A percentile compares a stretch with the other conserved stretches of the same genome.
Conservation (phyloP, 345 rosid genomes). For the Gossypium anomalum region DNA sequence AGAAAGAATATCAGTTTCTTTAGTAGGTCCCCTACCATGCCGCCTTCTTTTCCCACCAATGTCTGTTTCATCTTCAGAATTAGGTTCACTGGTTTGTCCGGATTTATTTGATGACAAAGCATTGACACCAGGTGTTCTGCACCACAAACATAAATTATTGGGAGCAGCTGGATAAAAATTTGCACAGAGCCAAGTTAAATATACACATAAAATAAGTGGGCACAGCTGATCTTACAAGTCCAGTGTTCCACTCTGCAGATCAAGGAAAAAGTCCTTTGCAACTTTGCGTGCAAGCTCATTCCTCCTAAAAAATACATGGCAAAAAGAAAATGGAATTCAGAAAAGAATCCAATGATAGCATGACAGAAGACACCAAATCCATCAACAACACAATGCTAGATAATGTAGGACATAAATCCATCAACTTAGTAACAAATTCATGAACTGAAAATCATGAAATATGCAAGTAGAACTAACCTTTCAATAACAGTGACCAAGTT, state of each 20-base stretch:
- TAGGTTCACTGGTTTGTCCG: slow-evolving; percentile 54
- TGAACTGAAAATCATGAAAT: background rate
- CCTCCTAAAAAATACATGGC: slow-evolving; percentile 50
- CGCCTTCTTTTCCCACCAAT: slow-evolving; percentile 69
- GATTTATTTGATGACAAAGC: slow-evolving; percentile 50
- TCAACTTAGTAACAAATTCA: background rate
- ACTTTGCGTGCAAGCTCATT: slow-evolving; percentile 72
- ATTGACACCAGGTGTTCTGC: slow-evolving; percentile 76
- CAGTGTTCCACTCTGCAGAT: slow-evolving; percentile 74
- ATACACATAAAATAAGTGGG: slow-evolving; percentile 6
- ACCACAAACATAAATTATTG: slow-evolving; percentile 20
- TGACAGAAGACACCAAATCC: slow-evolving; percentile 2
- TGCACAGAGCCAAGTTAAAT: background rate
- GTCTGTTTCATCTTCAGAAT: slow-evolving; percentile 81
- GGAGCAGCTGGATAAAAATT: background rate
- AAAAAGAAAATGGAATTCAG: slow-evolving; percentile 7
- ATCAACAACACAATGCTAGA: background rate
- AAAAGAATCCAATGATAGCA: slow-evolving; percentile 1
- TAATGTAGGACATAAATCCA: background rate
- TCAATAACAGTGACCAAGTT: slow-evolving; percentile 74
- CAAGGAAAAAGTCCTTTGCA: slow-evolving; percentile 84
- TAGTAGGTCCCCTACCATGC: slow-evolving; percentile 49
- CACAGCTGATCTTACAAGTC: slow-evolving; percentile 60
- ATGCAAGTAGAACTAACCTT: slow-evolving; percentile 44
- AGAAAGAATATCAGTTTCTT: slow-evolving; percentile 64